phyloP scores from a whole-genome alignment of 805 yeast genomes.

The Lipomyces starkeyi region DNA sequence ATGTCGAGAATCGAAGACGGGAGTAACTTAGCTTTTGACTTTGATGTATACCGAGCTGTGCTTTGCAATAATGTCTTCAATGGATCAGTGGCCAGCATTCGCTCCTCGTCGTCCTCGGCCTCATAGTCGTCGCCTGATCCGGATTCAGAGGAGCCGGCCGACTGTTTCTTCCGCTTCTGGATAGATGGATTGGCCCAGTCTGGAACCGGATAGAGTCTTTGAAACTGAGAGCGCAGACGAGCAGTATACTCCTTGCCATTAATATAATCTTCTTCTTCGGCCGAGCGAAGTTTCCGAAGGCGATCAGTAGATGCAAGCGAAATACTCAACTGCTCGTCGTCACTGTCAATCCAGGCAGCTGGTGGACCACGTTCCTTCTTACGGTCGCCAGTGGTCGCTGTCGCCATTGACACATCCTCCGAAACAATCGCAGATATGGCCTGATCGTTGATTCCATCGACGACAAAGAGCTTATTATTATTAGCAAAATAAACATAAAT shows the following conservation, averaged over 20 bases:
- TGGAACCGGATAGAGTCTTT: conserved; percentile 80
- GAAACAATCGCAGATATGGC: conserved; percentile 36
- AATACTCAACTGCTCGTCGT: conserved; percentile 75
- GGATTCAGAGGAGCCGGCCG: conserved; percentile 35
- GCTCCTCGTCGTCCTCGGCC: conserved; percentile 44
- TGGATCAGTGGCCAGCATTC: conserved; percentile 42
- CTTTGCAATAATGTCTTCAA: conserved; percentile 45
- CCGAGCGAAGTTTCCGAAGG: conserved; percentile 71
- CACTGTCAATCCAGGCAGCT: conserved; percentile 87
- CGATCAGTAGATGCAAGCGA: conserved; percentile 65
- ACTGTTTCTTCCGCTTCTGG: conserved; percentile 38
- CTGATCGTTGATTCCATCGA: conserved; percentile 43
- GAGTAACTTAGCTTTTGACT: conserved; percentile 57
- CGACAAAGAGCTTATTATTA: conserved; percentile 25
- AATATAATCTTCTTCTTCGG: conserved; percentile 59
- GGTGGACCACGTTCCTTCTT: conserved; percentile 39
- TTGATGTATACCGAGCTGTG: conserved; percentile 42
- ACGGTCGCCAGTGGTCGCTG: conserved; percentile 35
- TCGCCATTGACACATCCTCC: conserved; percentile 42
- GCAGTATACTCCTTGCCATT: conserved; percentile 65
- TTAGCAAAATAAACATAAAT: background rate
- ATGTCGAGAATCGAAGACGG: conserved; percentile 77
- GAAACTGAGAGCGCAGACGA: conserved; percentile 74
- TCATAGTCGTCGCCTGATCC: conserved; percentile 42
- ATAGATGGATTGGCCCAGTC: conserved; percentile 66